Evolutionary conservation across 2,329 filamentous ascomycete genomes (phyloP), one percentile per base, ranked within the genome.

Genomic region (Colletotrichum ledebouriae): DNA sequence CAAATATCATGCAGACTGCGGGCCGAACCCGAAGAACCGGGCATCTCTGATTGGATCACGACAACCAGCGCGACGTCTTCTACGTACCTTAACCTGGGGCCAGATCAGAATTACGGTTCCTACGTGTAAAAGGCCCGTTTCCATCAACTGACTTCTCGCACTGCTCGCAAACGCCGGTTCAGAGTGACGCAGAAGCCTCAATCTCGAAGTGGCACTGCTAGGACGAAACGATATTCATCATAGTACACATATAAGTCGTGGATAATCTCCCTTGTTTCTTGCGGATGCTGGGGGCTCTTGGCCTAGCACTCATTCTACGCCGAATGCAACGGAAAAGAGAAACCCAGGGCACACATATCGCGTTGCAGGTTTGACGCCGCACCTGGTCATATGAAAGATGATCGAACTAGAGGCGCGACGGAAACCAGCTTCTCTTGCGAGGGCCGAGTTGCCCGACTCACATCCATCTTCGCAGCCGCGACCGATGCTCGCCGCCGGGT

Each of bases 21-120:
- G 47, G 11, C 29, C 49, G 49, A 7, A 39, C 3, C 37, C 37
- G 37, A 39, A 5, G 37, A 15, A 39, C 13, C 13, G n/a, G 47
- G n/a, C 47, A 33, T 50, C 47, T 50, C 33, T 29, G 12, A 33
- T 50, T 50, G 11, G 37, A 22, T n/a, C 44, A 60, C 60, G 47
- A 60, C 46, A 17, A 22, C 47, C 15, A 37, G 63, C 10, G 39
- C 56, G 22, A 39, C 55, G 55, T 15, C 47, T 59, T 13, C 7
- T 34, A 6, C 44, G 57, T 10, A 49, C 46, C 12, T 13, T 49
- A 20, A 10, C 63, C 10, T 61, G 63, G 33, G 58, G 6, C 17
- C 20, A 15, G 39, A 60, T 37, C 57, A 13, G 15, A 29, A 29
- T 7, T 29, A 29, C 29, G 7, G 29, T 3, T 29, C 3, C 9